Conservation (phyloP, 2,329 filamentous ascomycete genomes). For the Microsporum audouinii region DNA sequence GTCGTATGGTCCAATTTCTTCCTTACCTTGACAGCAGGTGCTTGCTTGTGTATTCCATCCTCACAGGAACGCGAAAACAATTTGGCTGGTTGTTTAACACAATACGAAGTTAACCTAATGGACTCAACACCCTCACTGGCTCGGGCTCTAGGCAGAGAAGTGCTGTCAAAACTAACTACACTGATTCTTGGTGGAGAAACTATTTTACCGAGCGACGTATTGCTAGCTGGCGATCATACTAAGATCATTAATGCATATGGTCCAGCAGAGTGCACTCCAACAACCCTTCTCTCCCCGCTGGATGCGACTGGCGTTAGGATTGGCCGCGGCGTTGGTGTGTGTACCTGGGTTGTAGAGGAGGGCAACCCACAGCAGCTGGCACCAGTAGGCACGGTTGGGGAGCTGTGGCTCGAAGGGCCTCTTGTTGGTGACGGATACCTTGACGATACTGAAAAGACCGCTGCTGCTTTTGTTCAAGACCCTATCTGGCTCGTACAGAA, state of each 20-base stretch:
- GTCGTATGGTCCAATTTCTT: conserved; percentile 85
- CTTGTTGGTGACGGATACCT: conserved; percentile 29
- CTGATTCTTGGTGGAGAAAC: conserved; percentile 25
- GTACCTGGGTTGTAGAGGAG: conserved; percentile 18
- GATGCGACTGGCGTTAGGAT: conserved; percentile 7
- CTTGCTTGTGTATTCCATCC: conserved; percentile 34
- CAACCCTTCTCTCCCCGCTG: conserved; percentile 19
- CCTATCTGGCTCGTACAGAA: conserved; percentile 22
- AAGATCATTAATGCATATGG: conserved; percentile 30
- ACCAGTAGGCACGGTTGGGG: conserved; percentile 31
- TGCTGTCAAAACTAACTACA: conserved; percentile 28
- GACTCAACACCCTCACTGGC: conserved; percentile 48
- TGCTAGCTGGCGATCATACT: conserved; percentile 19
- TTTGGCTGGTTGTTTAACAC: conserved; percentile 17
- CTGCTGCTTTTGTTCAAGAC: conserved; percentile 40
- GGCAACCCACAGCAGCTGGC: conserved; percentile 14
- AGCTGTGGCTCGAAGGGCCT: conserved; percentile 31
- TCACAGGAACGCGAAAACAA: conserved; percentile 30
- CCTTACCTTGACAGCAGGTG: conserved; percentile 20
- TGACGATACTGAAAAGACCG: conserved; percentile 35
- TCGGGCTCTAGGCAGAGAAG: conserved; percentile 24
- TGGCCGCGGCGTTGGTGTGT: conserved; percentile 8
- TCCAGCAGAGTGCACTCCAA: conserved; percentile 8
- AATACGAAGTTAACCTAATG: conserved; percentile 30
- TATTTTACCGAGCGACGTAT: conserved; percentile 15